Evolutionary conservation across 2,329 filamentous ascomycete genomes (phyloP).

Genomic region (Ascochyta fabae): DNA sequence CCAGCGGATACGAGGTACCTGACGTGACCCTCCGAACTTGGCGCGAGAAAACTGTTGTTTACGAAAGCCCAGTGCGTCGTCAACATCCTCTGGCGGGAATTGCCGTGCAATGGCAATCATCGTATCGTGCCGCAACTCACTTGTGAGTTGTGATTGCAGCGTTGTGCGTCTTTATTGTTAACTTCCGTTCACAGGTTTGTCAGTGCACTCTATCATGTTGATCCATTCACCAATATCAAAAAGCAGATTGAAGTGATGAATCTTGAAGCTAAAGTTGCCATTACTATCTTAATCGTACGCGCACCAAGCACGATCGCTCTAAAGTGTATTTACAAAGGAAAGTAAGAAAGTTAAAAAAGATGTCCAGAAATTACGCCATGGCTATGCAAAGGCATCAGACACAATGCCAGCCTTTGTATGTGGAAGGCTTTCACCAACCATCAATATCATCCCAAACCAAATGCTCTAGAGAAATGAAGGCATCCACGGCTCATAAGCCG

Average conservation of each 20-base stretch:
- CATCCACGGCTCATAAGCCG: not conserved
- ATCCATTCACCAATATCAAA: no score
- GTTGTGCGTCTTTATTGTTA: not conserved
- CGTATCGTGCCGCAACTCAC: not conserved
- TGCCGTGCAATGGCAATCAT: not conserved
- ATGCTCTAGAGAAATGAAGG: constrained; percentile 9
- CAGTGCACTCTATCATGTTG: no score
- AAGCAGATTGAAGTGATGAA: not conserved
- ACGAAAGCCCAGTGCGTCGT: not conserved
- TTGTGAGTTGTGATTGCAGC: not conserved
- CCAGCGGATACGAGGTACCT: constrained; percentile 2
- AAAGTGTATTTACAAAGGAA: constrained; percentile 22
- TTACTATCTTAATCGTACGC: not conserved
- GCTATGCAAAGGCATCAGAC: constrained; percentile 31
- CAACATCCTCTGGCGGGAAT: not conserved
- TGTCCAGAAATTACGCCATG: constrained; percentile 25
- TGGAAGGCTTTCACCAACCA: constrained; percentile 6
- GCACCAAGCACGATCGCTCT: constrained; percentile 12
- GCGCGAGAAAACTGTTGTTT: not conserved
- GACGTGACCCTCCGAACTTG: not conserved
- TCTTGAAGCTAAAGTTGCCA: not conserved
- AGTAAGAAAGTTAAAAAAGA: constrained; percentile 10
- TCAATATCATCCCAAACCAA: constrained; percentile 2
- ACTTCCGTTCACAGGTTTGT: no score
- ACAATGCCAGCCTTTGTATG: constrained; percentile 12